phyloP scores from a whole-genome alignment of 805 yeast genomes.

The Brettanomyces nanus region DNA sequence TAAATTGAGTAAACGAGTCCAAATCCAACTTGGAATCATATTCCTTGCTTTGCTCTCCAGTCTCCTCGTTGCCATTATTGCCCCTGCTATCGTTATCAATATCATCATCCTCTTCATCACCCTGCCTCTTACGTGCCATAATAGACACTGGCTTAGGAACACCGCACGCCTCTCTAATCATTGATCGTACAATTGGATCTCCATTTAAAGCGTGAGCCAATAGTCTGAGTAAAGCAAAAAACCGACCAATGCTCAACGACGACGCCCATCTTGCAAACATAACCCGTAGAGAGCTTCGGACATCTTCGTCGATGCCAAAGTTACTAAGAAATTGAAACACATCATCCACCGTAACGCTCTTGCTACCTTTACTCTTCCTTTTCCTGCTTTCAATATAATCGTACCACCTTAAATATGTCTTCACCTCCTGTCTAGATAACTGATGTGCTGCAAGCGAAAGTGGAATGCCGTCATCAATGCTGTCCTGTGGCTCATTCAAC shows the following conservation, averaged over 20 bases:
- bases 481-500: slow-evolving; percentile 12
- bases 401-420: slow-evolving; percentile 90
- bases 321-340: slow-evolving; percentile 73
- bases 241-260: slow-evolving; percentile 78
- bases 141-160: slow-evolving; percentile 79
- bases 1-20: slow-evolving; percentile 77
- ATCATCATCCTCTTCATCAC: slow-evolving; percentile 23
- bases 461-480: slow-evolving; percentile 44
- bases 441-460: slow-evolving; percentile 59
- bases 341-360: slow-evolving; percentile 63
- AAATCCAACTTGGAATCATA: slow-evolving; percentile 49
- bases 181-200: slow-evolving; percentile 40
- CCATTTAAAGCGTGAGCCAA: slow-evolving; percentile 59
- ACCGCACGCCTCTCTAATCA: slow-evolving; percentile 49
- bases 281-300: slow-evolving; percentile 42
- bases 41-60: not conserved
- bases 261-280: slow-evolving; percentile 46
- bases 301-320: slow-evolving; percentile 51
- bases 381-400: slow-evolving; percentile 72
- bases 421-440: slow-evolving; percentile 67
- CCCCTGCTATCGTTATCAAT: slow-evolving; percentile 11
- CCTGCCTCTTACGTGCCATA: slow-evolving; percentile 48
- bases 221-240: slow-evolving; percentile 78
- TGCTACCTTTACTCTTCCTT: slow-evolving; percentile 23
- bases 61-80: slow-evolving; percentile 7